A percentile compares a stretch with the other conserved stretches of the same genome.
Conservation (phyloP, 2,329 filamentous ascomycete genomes). For the Colletotrichum caudatum region DNA sequence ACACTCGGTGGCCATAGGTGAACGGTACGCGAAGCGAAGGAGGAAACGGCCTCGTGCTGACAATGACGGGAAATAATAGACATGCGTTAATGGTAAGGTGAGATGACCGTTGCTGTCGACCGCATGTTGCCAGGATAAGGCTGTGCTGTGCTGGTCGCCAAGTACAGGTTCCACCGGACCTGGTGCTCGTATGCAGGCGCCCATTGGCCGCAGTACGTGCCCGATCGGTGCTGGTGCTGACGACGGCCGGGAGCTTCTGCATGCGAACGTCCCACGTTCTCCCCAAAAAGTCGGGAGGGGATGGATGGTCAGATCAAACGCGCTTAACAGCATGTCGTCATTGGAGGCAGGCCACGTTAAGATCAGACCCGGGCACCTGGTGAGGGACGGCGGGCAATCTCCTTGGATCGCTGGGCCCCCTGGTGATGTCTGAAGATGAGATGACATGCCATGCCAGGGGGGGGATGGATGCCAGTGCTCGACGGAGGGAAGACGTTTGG, state of each 20-base stretch:
- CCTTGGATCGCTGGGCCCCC: conserved; percentile 23
- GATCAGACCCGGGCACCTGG: conserved; percentile 37
- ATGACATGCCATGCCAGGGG: conserved; percentile 35
- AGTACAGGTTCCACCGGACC: conserved; percentile 31
- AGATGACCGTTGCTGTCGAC: conserved; percentile 8
- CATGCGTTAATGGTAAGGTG: conserved; percentile 31
- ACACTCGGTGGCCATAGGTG: background rate
- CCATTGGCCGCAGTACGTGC: conserved; percentile 41
- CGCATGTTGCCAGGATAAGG: conserved; percentile 27
- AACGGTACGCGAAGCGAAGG: conserved; percentile 14
- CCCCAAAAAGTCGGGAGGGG: conserved; percentile 35
- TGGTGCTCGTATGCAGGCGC: conserved; percentile 19
- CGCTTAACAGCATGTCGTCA: conserved; percentile 41
- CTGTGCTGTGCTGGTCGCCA: conserved; percentile 40
- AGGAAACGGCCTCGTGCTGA: conserved; percentile 27
- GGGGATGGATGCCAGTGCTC: conserved; percentile 11
- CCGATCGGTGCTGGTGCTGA: conserved; percentile 38
- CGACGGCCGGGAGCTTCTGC: conserved; percentile 36
- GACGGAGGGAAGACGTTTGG: conserved; percentile 7
- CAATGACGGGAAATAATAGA: conserved; percentile 33
- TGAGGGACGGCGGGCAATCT: conserved; percentile 22
- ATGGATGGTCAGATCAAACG: conserved; percentile 39
- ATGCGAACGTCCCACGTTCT: conserved; percentile 35
- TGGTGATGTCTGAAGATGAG: conserved; percentile 28
- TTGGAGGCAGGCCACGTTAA: conserved; percentile 31